Evolutionary conservation across 164 flowering plant species (phyloP), one percentile per base, ranked within the genome.

Genomic region (Chimonanthus salicifolius): DNA sequence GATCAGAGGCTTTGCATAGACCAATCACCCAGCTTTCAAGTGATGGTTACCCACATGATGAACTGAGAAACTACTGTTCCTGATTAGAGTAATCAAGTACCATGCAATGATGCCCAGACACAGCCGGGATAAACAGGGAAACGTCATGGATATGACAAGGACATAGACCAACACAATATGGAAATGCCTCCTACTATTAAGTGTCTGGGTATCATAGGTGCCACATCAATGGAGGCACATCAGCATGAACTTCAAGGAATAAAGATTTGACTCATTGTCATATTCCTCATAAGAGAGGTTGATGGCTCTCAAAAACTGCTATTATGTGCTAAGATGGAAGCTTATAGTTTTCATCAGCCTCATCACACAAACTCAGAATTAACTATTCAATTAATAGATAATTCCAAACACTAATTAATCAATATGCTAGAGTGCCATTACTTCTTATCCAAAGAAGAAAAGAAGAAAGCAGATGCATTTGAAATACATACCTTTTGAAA

Each of bases 401-500:
- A 65, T 43, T 65, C 45, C 48, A 43, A n/a, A 65, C 49, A 11
- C 15, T 65, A 16, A 44, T 11, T 65, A n/a, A 8, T 45, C 7
- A 4, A 65, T 44, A 9, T 65, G 11, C 68, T 65, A 65, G n/a
- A 33, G 49, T 43, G 33, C 33, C 33, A 33, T 1, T 33, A 33
- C 33, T 33, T 33, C 33, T 33, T 33, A 33, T 33, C 33, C 33
- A 33, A 33, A 33, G 33, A 33, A 33, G 33, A 33, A 33, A 33
- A 33, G 33, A 33, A 33, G 33, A 33, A 1, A 33, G 1, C 33
- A 65, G 68, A 65, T 65, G 48, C 15, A 68, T 7, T 9, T 18
- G 49, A 58, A 49, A 71, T 60, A 79, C 80, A 44, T 62, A 92
- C 97, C 89, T 65, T 83, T 62, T 90, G 80, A 74, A 48, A 9